Conservation (phyloP, 192 early-diverging fungal species). For the Jimgerdemannia lactiflua region DNA sequence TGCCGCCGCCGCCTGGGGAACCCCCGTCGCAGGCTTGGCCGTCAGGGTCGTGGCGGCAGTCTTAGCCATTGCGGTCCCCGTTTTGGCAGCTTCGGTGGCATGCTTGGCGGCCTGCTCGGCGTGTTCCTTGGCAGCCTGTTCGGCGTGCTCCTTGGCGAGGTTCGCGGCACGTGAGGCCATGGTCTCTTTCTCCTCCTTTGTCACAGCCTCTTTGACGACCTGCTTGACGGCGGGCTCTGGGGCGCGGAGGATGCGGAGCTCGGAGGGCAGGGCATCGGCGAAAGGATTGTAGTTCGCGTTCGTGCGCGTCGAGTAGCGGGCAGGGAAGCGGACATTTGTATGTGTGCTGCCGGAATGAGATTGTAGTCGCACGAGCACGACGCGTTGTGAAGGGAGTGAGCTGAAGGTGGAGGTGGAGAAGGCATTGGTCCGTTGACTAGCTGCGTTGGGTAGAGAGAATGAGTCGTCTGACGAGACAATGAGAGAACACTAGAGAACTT, state of each 20-base stretch:
- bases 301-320: neutral
- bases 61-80: slow-evolving; percentile 25
- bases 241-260: slow-evolving; percentile 25
- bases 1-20: slow-evolving; percentile 5
- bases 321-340: neutral
- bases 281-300: neutral
- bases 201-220: slow-evolving; percentile 12
- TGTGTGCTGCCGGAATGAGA: no score
- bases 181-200: slow-evolving; percentile 34
- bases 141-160: slow-evolving; percentile 29
- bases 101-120: neutral
- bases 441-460: neutral
- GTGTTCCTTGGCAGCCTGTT: neutral
- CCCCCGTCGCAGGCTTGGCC: slow-evolving; percentile 5
- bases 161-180: slow-evolving; percentile 32
- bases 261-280: slow-evolving; percentile 8
- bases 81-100: slow-evolving; percentile 6
- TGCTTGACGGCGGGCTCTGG: slow-evolving; percentile 35
- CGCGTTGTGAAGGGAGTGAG: neutral
- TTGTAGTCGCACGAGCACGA: neutral
- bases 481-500: neutral
- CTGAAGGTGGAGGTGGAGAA: neutral
- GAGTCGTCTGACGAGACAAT: neutral
- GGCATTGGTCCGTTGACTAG: neutral
- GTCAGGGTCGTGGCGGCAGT: slow-evolving; percentile 1